phyloP scores from a whole-genome alignment of 164 flowering plant genomes.

The Vitis riparia region DNA sequence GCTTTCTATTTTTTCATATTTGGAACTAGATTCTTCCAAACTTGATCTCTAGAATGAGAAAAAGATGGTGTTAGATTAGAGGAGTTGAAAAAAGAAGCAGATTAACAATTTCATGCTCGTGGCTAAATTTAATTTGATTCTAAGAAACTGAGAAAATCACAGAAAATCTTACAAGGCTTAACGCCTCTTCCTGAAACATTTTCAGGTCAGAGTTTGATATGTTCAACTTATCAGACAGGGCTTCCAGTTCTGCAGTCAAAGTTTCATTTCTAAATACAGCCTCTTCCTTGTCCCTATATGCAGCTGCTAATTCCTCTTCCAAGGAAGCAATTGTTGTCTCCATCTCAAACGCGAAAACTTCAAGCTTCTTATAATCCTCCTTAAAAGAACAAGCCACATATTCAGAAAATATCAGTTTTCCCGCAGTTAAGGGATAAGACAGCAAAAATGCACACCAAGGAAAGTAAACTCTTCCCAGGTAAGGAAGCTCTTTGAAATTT shows the following conservation, averaged over 20 bases:
- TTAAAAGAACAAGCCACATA: constrained; percentile 18
- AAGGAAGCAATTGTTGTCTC: constrained; percentile 79
- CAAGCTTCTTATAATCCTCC: constrained; percentile 75
- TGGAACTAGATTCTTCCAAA: constrained; percentile 51
- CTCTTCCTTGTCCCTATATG: constrained; percentile 58
- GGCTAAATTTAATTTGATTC: too few species aligned
- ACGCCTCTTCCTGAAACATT: constrained; percentile 57
- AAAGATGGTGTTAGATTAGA: constrained; percentile 1
- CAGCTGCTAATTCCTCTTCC: constrained; percentile 63
- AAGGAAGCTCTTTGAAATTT: too few species aligned
- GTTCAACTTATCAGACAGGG: constrained; percentile 40
- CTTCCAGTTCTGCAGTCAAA: constrained; percentile 60
- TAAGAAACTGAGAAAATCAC: not conserved
- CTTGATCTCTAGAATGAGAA: constrained; percentile 37
- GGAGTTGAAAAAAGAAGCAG: not conserved
- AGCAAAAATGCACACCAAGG: not conserved
- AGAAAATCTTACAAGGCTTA: constrained; percentile 54
- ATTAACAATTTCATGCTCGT: not conserved
- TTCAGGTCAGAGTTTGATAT: constrained; percentile 41
- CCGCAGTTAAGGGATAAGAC: not conserved
- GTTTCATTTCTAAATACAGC: constrained; percentile 41
- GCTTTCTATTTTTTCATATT: constrained; percentile 37
- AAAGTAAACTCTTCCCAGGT: too few species aligned
- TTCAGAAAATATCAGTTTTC: not conserved
- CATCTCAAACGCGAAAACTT: constrained; percentile 85